Evolutionary conservation across 2,329 filamentous ascomycete genomes (phyloP).

Genomic region (Cladobotryum protrusum): DNA sequence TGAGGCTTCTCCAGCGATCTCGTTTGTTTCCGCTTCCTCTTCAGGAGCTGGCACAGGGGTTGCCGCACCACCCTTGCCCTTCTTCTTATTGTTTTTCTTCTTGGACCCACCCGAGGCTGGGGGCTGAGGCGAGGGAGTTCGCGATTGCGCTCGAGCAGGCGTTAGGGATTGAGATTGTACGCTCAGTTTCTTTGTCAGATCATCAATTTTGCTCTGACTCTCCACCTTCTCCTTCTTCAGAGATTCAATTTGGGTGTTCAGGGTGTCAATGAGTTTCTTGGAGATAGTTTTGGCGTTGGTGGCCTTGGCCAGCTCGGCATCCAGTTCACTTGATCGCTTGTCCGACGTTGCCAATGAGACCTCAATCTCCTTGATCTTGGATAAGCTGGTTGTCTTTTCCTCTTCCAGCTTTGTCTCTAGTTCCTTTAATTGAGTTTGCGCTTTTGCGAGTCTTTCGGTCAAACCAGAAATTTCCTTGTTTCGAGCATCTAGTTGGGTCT

Average conservation of each 20-base stretch:
- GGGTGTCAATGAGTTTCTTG: conserved; percentile 35
- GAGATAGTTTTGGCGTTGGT: conserved; percentile 34
- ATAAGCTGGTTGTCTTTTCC: conserved; percentile 25
- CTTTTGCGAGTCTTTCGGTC: conserved; percentile 41
- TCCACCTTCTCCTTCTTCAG: conserved; percentile 29
- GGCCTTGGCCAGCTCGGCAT: conserved; percentile 35
- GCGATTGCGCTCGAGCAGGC: conserved; percentile 17
- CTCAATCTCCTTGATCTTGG: conserved; percentile 31
- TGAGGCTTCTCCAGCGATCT: conserved; percentile 31
- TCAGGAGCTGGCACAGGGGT: conserved; percentile 19
- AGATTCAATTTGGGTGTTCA: conserved; percentile 31
- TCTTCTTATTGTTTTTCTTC: conserved; percentile 83
- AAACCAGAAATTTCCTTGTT: conserved; percentile 44
- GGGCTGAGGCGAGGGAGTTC: conserved; percentile 19
- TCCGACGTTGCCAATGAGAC: conserved; percentile 29
- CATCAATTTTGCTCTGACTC: conserved; percentile 28
- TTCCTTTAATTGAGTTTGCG: conserved; percentile 39
- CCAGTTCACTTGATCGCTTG: conserved; percentile 32
- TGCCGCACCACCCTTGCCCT: conserved; percentile 59
- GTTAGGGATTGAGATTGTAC: conserved; percentile 17
- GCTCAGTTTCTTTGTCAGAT: conserved; percentile 41
- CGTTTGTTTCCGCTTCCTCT: conserved; percentile 23
- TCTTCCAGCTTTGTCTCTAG: conserved; percentile 32
- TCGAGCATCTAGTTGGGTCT: conserved; percentile 43
- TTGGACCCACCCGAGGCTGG: conserved; percentile 25